phyloP scores from a whole-genome alignment of 768 basidiomycete genomes.

The Psilocybe tampanensis region DNA sequence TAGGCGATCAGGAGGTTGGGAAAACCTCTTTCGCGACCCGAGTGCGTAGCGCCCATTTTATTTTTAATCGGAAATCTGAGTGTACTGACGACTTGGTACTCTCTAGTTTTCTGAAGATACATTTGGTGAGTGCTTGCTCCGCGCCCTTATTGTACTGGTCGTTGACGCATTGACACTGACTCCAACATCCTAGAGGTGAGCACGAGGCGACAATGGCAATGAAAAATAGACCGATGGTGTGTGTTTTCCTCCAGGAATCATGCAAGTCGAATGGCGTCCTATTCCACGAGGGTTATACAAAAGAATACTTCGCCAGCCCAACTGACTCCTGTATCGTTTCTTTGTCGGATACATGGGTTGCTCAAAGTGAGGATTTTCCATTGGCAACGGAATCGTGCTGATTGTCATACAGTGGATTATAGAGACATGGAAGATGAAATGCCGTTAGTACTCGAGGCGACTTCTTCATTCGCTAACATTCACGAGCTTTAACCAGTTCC shows the following conservation, averaged over 20 bases:
- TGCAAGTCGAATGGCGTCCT: slow-evolving; percentile 11
- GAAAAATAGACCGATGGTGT: neutral
- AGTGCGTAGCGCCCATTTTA: slow-evolving; percentile 13
- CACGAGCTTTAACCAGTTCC: slow-evolving; percentile 10
- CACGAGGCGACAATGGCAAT: too few relatives aligned
- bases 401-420: slow-evolving; percentile 1
- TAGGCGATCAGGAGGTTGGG: slow-evolving; percentile 30
- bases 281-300: slow-evolving; percentile 17
- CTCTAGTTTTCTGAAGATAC: slow-evolving; percentile 22
- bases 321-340: slow-evolving; percentile 14
- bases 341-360: slow-evolving; percentile 24
- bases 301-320: slow-evolving; percentile 12
- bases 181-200: neutral
- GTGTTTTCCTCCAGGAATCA: slow-evolving; percentile 11
- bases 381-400: neutral
- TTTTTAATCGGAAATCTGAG: neutral
- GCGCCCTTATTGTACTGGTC: neutral
- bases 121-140: slow-evolving; percentile 14
- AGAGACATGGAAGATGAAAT: slow-evolving; percentile 21
- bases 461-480: neutral
- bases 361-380: slow-evolving; percentile 18
- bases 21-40: slow-evolving; percentile 31
- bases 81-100: neutral
- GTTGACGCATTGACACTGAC: neutral
- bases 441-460: slow-evolving; percentile 11